Conservation (phyloP, 2,329 filamentous ascomycete genomes). For the Phyllosticta citriasiana region DNA sequence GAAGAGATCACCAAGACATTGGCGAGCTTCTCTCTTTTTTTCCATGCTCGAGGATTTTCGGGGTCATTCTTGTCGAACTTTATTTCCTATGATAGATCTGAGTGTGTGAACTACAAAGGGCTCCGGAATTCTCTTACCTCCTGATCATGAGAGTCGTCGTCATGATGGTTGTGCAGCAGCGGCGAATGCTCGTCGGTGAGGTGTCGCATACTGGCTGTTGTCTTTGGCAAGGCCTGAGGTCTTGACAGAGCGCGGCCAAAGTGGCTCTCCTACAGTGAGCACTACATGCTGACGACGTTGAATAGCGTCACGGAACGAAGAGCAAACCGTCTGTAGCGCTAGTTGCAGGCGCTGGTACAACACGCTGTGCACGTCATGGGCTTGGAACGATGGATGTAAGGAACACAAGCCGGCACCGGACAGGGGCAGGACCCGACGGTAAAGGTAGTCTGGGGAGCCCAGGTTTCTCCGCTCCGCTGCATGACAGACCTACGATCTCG, state of each 20-base stretch:
- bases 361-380: neutral
- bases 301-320: neutral
- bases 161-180: constrained; percentile 25
- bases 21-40: constrained; percentile 33
- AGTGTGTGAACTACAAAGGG: constrained; percentile 11
- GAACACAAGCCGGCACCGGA: neutral
- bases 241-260: neutral
- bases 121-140: constrained; percentile 12
- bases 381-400: neutral
- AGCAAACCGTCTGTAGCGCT: neutral
- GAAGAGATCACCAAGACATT: constrained; percentile 42
- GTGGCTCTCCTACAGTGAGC: neutral
- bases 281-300: neutral
- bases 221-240: neutral
- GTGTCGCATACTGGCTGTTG: constrained; percentile 1
- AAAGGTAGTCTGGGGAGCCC: neutral
- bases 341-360: neutral
- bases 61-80: constrained; percentile 29
- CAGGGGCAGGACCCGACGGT: neutral
- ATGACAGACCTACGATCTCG: neutral
- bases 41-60: constrained; percentile 39
- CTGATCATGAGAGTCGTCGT: constrained; percentile 25
- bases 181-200: constrained; percentile 28
- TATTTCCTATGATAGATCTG: constrained; percentile 15
- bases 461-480: neutral